These are phyloP conservation scores for Catharanthus roseus DNA, from an alignment of 257 asterid species.

Conservation along the genomic window DNA sequence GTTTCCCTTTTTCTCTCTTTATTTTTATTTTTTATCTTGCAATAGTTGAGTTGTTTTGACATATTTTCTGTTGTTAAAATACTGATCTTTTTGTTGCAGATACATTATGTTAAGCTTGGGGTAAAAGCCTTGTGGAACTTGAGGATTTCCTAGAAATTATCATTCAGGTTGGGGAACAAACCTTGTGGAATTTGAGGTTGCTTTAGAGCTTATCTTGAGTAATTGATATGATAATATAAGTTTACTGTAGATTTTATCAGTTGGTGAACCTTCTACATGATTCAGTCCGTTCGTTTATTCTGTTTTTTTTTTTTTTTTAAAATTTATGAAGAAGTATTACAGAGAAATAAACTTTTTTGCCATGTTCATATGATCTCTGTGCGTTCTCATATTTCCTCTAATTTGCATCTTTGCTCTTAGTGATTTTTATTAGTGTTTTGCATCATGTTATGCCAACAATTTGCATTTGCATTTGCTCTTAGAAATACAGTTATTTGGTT, in stretches of 20 bases:
- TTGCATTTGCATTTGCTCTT: no score
- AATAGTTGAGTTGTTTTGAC: neutral
- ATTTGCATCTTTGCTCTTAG: neutral
- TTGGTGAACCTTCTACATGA: neutral
- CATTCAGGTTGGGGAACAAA: neutral
- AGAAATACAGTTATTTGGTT: no score
- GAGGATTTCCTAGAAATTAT: neutral
- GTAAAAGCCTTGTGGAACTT: neutral
- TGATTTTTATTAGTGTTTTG: neutral
- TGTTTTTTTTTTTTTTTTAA: neutral
- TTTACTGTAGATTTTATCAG: neutral
- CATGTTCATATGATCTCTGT: neutral
- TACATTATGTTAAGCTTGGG: neutral
- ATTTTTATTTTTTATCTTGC: neutral
- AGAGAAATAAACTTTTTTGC: neutral
- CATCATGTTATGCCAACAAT: neutral
- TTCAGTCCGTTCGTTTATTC: neutral
- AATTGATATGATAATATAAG: neutral
- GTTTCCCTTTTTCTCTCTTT: neutral
- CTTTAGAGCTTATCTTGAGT: neutral
- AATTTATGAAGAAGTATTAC: neutral
- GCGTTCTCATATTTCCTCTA: neutral
- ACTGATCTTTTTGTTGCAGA: neutral
- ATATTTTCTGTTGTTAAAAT: neutral
- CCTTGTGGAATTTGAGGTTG: neutral